Conservation (phyloP, 306 rosid genomes). For the Albizia julibrissin region DNA sequence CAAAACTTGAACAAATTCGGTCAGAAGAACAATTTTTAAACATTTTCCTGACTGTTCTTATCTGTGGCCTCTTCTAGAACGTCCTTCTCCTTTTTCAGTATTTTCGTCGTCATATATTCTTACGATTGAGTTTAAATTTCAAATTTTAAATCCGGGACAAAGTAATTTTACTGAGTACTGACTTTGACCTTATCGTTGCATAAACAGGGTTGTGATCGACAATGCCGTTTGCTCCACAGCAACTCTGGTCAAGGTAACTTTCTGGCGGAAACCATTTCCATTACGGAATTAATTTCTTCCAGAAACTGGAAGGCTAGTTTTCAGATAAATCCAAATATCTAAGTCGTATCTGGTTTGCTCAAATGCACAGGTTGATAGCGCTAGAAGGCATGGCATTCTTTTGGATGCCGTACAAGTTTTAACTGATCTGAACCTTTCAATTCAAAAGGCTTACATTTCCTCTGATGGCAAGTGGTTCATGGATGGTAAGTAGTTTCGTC, state of each 20-base stretch:
- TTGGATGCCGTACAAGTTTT: slow-evolving; percentile 89
- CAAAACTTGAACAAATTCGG: background rate
- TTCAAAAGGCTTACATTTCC: slow-evolving; percentile 88
- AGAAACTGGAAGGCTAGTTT: background rate
- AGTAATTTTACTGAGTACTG: slow-evolving; percentile 45
- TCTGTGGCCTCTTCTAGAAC: slow-evolving; percentile 31
- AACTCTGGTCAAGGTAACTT: slow-evolving; percentile 83
- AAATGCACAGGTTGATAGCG: slow-evolving; percentile 78
- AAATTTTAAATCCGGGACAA: slow-evolving; percentile 14
- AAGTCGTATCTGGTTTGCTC: slow-evolving; percentile 2
- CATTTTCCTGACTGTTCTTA: slow-evolving; percentile 37
- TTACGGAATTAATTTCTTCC: background rate
- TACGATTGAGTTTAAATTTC: slow-evolving; percentile 3
- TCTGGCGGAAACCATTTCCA: slow-evolving; percentile 15
- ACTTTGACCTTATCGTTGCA: slow-evolving; percentile 43
- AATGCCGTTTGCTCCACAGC: slow-evolving; percentile 79
- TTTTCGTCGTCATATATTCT: background rate
- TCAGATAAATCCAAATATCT: background rate
- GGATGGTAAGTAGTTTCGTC: slow-evolving; percentile 65
- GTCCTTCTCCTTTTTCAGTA: slow-evolving; percentile 8
- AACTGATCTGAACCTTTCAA: slow-evolving; percentile 75
- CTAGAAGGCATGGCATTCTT: slow-evolving; percentile 85
- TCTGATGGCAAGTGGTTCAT: slow-evolving; percentile 97
- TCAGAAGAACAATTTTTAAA: slow-evolving; percentile 18
- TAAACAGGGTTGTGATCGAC: slow-evolving; percentile 85